These are phyloP conservation scores for Psilocybe cyanescens DNA, from an alignment of 768 basidiomycete species.

Conservation along the genomic window DNA sequence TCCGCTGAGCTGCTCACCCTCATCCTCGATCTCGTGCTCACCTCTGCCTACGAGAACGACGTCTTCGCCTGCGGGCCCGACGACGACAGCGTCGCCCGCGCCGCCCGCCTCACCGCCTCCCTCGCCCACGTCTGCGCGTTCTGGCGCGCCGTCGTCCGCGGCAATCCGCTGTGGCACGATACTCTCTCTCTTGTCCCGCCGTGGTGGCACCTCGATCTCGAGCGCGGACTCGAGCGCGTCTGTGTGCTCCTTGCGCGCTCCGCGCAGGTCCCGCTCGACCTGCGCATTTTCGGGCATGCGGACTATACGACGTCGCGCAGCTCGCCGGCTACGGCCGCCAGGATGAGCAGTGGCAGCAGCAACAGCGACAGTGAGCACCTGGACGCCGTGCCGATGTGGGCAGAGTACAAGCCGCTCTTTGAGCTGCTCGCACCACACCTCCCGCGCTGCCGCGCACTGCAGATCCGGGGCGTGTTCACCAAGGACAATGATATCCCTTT, in stretches of 20 bases:
- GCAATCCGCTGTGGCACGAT: constrained; percentile 14
- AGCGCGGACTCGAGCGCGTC: background rate
- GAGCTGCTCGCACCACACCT: constrained; percentile 6
- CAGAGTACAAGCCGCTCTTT: background rate
- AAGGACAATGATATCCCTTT: background rate
- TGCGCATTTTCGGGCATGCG: background rate
- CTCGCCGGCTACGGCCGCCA: background rate
- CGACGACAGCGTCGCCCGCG: background rate
- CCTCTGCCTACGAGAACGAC: background rate
- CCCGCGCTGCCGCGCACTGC: constrained; percentile 11
- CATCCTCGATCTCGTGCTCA: background rate
- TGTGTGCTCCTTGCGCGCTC: background rate
- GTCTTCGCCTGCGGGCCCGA: background rate
- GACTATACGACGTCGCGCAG: background rate
- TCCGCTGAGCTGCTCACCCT: background rate
- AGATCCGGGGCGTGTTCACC: background rate
- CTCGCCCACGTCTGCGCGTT: constrained; percentile 10
- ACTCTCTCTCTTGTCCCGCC: background rate
- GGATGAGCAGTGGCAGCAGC: background rate
- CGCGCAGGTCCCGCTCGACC: background rate
- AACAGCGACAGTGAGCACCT: too few species aligned
- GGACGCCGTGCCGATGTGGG: background rate
- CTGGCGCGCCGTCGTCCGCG: constrained; percentile 11
- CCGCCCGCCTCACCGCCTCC: background rate
- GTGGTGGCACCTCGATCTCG: background rate